Evolutionary conservation across 352 stramenopile genomes (phyloP), one percentile per base, ranked within the genome.

Genomic region (Phytophthora megakarya): DNA sequence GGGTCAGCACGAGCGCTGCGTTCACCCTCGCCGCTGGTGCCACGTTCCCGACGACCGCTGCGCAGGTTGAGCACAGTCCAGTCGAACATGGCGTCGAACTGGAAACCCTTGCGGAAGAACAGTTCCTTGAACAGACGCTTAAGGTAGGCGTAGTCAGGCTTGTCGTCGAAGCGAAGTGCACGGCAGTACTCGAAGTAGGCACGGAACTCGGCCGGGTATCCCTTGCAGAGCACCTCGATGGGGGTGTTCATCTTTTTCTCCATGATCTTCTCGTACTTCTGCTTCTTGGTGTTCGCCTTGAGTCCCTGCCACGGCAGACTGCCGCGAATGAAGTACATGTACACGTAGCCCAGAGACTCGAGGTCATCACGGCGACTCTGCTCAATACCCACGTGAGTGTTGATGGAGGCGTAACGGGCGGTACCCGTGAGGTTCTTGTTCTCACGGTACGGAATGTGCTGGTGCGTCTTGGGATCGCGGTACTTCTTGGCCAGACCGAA

Each of bases 41-140:
- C 78, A 57, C 82, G 78, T 53, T 88, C 82, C 49, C 80, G 78
- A 68, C 82, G 80, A 15, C 80, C 82, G 51, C 76, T 88, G 67
- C 82, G 74, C 72, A 92, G 65, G 59, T 92, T 93, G 32, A 99
- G 88, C 52, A 99, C 92, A 16, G 96, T 99, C 97, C 97, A 99
- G 85, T 99, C 97, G 74, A 99, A 99, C 92, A 99, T 98, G 59
- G 98, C 98, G 72, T 99, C 96, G 70, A 98, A 98, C 79, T 98
- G 92, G 84, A 98, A 99, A 26, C 96, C 97, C 84, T 99, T 99
- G 63, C 97, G 85, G 80, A 98, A 99, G 76, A 99, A 99, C 23
- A 99, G 87, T 70, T 99, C 97, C 84, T 98, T 98, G 79, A 99
- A 99, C 40, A 99, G 76, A 65, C 97, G 84, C 83, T 97, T 99